A percentile compares a stretch with the other conserved stretches of the same genome.
phyloP scores from a whole-genome alignment of 345 rosid species.

The Eucalyptus regnans region DNA sequence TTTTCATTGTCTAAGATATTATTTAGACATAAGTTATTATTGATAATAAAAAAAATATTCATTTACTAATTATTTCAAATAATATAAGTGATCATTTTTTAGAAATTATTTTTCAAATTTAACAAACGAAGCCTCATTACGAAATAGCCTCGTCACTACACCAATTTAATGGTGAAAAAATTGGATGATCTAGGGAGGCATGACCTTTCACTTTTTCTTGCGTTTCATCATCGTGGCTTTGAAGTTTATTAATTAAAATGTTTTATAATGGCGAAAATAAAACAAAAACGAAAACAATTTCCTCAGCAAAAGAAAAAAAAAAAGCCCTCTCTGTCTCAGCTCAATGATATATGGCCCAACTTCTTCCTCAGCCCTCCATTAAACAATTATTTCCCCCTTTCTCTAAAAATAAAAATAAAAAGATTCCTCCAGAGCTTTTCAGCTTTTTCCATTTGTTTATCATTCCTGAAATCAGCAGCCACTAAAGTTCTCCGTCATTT shows the following conservation, averaged over 20 bases:
- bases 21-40: too few species aligned
- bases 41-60: too few species aligned
- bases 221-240: not conserved
- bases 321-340: not conserved
- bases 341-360: not conserved
- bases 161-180: not conserved
- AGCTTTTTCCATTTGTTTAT: not conserved
- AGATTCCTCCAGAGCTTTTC: not conserved
- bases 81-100: too few species aligned
- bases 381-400: not conserved
- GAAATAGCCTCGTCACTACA: not conserved
- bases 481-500: not conserved
- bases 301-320: not conserved
- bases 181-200: not conserved
- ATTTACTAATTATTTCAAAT: too few species aligned
- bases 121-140: too few species aligned
- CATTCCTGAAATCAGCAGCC: not conserved
- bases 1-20: too few species aligned
- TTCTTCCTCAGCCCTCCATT: not conserved
- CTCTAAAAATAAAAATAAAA: not conserved
- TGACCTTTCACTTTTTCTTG: not conserved
- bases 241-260: not conserved
- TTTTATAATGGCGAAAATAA: not conserved
- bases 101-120: too few species aligned
- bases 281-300: not conserved